Evolutionary conservation across 257 asterid species (phyloP), one percentile per base, ranked within the genome.

Genomic region (Penstemon davidsonii): DNA sequence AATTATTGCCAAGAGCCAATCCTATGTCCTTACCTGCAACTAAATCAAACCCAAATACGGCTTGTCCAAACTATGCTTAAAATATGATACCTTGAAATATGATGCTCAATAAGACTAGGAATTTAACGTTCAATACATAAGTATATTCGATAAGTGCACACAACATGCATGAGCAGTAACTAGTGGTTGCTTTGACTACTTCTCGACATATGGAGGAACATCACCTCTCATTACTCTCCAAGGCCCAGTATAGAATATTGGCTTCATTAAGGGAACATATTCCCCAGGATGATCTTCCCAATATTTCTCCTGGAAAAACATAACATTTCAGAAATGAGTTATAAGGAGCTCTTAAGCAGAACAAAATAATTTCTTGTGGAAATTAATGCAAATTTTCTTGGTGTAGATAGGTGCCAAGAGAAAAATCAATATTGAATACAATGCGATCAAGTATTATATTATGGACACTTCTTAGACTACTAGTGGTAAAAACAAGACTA

Each of bases 211-310:
- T 15, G 73, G 70, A 46, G 96, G 96, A 66, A 87, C 96, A 1
- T 89, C 91, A 4, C 98, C 98, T 72, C 92, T 79, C 80, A 85
- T 76, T 33, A 92, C 96, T 76, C 82, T 84, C 98, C 98, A 92
- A 68, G 98, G 98, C 60, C 98, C 98, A 4, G 79, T 79, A 43
- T 92, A 92, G 69, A 92, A 92, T 77, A 73, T 80, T 25, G 98
- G 98, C 73, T 89, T 84, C 98, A 92, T 92, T 50, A 92, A 67
- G 9, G 96, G 98, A 67, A 87, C 96, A 38, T 60, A 77, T 71
- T 85, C 85, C 60, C 98, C 98, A 12, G 98, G 98, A 60, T 92
- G 98, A 12, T 82, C 86, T 71, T 89, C 98, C 96, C 98, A 92
- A 67, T 81, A 92, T 68, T 80, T 89, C 81, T 92, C 98, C 96